These are phyloP conservation scores for Pleurozium schreberi DNA, from an alignment of 225 moss, liverwort and hornwort genomes.

Conservation along the genomic window DNA sequence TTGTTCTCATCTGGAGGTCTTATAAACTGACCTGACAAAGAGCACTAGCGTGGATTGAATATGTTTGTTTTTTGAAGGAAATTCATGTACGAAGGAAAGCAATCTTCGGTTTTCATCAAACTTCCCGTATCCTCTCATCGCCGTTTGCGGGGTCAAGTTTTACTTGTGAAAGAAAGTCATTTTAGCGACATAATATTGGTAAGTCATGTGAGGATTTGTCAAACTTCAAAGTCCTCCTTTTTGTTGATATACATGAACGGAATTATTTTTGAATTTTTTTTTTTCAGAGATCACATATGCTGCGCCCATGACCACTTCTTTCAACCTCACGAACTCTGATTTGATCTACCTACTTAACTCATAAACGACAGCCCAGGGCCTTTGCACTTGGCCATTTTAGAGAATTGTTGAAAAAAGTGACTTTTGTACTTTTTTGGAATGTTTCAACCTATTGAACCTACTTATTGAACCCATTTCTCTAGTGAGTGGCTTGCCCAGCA, in stretches of 20 bases:
- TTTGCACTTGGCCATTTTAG: neutral
- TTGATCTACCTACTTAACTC: neutral
- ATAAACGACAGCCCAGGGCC: accelerated
- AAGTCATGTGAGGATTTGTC: neutral
- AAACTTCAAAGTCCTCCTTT: no score
- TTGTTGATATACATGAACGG: no score
- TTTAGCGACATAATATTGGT: neutral
- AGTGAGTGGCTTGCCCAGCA: neutral
- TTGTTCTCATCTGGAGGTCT: neutral
- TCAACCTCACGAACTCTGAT: neutral
- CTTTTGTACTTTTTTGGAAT: neutral
- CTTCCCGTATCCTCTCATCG: neutral
- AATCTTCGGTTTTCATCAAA: neutral
- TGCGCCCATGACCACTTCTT: neutral
- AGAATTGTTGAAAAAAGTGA: neutral
- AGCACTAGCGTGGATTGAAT: neutral
- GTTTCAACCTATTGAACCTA: neutral
- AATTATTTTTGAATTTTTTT: no score
- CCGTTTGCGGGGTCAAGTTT: neutral
- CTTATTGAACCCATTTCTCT: neutral
- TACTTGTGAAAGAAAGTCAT: neutral
- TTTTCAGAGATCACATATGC: neutral
- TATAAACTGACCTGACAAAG: neutral
- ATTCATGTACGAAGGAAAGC: no score
- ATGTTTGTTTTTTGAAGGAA: neutral